Percentiles rank a stretch among this genome's conserved stretches.
Conservation (phyloP, 2,329 filamentous ascomycete genomes). For the Trichoderma koningiopsis region DNA sequence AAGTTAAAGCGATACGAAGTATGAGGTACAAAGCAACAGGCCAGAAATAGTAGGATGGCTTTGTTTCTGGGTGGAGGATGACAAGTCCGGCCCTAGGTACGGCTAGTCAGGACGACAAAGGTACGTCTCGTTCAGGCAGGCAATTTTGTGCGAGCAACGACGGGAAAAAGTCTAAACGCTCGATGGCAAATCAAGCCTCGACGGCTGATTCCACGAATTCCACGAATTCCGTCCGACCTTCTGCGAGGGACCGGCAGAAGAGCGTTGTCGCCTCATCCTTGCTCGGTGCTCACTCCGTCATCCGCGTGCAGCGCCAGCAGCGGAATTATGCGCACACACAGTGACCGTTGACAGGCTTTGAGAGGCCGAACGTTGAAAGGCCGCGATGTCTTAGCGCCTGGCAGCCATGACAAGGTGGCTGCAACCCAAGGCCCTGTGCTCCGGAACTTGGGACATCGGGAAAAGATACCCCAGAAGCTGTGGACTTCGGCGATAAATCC, state of each 20-base stretch:
- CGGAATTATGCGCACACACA: not conserved
- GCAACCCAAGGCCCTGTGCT: not conserved
- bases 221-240: not conserved
- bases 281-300: not conserved
- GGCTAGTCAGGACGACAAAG: not conserved
- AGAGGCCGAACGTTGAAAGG: constrained; percentile 14
- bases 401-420: constrained; percentile 1
- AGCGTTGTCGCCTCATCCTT: not conserved
- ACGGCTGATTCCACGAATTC: not conserved
- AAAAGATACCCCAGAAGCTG: not conserved
- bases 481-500: not conserved
- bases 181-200: not conserved
- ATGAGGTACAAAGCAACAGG: not conserved
- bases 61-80: not conserved
- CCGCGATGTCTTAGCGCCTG: constrained; percentile 5
- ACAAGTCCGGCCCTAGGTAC: not conserved
- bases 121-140: not conserved
- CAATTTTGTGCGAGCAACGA: not conserved
- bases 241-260: not conserved
- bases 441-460: too few species aligned
- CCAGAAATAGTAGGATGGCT: not conserved
- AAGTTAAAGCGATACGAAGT: constrained; percentile 20
- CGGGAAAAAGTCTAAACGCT: not conserved
- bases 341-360: not conserved
- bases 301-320: not conserved